Evolutionary conservation across 2,329 filamentous ascomycete species (phyloP).

Genomic region (Cordyceps militaris): DNA sequence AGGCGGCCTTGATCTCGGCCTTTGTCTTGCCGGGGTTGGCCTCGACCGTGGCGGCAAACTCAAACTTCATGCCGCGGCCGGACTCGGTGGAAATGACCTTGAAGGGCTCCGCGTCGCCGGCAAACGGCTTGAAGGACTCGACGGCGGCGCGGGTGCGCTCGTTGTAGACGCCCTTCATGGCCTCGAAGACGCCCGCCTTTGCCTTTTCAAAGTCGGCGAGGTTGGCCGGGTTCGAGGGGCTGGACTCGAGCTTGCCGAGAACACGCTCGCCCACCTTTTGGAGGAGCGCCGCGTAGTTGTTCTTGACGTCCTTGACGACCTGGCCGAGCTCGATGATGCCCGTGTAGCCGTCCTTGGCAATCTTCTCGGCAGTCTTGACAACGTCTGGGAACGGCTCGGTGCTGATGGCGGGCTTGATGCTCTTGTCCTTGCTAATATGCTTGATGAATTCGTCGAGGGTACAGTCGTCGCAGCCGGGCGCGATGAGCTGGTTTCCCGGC

Average conservation of each 20-base stretch:
- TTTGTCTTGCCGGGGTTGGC: not conserved
- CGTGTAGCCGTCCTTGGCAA: not conserved
- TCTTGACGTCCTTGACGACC: not conserved
- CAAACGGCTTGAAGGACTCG: not conserved
- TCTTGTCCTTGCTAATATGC: not conserved
- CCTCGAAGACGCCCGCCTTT: not conserved
- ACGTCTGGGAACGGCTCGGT: not conserved
- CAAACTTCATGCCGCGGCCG: not conserved
- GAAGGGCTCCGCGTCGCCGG: not conserved
- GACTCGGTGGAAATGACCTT: not conserved
- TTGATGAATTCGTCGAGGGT: not conserved
- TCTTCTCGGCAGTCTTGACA: not conserved
- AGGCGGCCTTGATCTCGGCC: not conserved
- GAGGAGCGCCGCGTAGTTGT: not conserved
- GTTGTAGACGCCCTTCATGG: not conserved
- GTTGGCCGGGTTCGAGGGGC: not conserved
- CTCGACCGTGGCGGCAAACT: not conserved
- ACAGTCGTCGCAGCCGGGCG: not conserved
- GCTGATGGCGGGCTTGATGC: not conserved
- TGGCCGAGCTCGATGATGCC: not conserved
- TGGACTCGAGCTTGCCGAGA: not conserved
- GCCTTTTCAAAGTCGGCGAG: not conserved
- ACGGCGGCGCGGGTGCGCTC: not conserved
- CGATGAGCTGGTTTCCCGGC: not conserved
- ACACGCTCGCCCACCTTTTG: not conserved